These are phyloP conservation scores for Coleophoma eucalyptorum DNA, from an alignment of 2,329 filamentous ascomycete species.

Conservation along the genomic window DNA sequence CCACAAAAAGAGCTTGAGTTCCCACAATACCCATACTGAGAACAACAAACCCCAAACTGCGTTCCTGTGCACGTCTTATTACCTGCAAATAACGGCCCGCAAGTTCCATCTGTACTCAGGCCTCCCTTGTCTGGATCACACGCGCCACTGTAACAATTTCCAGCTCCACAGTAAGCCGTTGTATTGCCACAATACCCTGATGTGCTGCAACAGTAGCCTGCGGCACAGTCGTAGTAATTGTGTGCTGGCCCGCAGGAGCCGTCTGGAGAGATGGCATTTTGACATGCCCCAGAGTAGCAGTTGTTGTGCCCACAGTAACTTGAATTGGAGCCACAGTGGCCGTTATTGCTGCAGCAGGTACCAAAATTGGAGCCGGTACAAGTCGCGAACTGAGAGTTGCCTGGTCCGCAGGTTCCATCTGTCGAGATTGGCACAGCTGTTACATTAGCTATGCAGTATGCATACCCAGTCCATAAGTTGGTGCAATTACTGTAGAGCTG, in stretches of 20 bases:
- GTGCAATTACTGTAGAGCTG: conserved; percentile 4
- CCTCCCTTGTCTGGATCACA: conserved; percentile 21
- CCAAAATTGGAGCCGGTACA: conserved; percentile 5
- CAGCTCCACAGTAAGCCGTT: conserved; percentile 19
- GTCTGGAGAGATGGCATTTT: conserved; percentile 1
- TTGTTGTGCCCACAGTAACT: conserved; percentile 13
- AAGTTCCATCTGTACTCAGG: conserved; percentile 18
- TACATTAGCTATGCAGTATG: background rate
- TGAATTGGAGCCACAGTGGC: conserved; percentile 6
- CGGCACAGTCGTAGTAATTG: too few relatives aligned
- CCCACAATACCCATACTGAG: conserved; percentile 20
- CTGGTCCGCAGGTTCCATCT: conserved; percentile 9
- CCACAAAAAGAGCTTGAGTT: conserved; percentile 19
- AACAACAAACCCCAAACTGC: conserved; percentile 24
- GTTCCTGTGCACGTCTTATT: conserved; percentile 26
- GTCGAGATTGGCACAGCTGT: conserved; percentile 1
- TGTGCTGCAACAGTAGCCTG: conserved; percentile 2
- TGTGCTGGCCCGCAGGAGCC: conserved; percentile 3
- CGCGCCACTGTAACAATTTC: conserved; percentile 19
- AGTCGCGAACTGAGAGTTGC: background rate
- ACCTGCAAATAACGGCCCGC: conserved; percentile 21
- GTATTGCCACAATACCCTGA: conserved; percentile 11
- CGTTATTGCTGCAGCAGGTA: conserved; percentile 5
- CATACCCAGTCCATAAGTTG: background rate
- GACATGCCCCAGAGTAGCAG: background rate